phyloP scores from a whole-genome alignment of 495 filamentous ascomycete genomes.

The Daldinia loculata region DNA sequence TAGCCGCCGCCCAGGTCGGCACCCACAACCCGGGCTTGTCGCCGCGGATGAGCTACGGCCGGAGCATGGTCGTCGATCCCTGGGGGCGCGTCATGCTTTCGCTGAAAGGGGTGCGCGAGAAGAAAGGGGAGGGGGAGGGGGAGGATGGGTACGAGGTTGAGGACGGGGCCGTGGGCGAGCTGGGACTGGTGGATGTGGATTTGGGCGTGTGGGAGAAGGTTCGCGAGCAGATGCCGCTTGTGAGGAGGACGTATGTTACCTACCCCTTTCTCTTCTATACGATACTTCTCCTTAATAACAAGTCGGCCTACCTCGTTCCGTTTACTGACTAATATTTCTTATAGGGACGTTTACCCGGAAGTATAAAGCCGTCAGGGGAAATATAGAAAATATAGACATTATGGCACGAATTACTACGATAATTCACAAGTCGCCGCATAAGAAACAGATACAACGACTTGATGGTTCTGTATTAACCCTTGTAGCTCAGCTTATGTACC shows the following conservation, averaged over 20 bases:
- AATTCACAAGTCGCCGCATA: background rate
- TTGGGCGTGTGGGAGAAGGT: constrained; percentile 55
- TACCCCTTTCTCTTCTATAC: background rate
- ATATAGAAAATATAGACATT: background rate
- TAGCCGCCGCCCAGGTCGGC: constrained; percentile 88
- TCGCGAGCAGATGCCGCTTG: constrained; percentile 69
- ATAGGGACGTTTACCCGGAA: constrained; percentile 69
- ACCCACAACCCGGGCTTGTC: constrained; percentile 68
- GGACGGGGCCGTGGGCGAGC: constrained; percentile 51
- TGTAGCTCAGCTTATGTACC: constrained; percentile 22
- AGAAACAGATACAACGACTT: constrained; percentile 14
- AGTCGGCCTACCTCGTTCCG: background rate
- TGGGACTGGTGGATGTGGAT: constrained; percentile 60
- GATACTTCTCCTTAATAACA: background rate
- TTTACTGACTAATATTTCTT: background rate
- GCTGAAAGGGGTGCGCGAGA: constrained; percentile 62
- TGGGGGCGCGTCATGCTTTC: constrained; percentile 82
- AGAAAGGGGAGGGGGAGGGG: constrained; percentile 45
- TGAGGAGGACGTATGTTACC: constrained; percentile 55
- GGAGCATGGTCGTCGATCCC: constrained; percentile 86
- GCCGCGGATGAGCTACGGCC: constrained; percentile 83
- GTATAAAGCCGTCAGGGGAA: constrained; percentile 46
- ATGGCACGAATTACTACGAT: background rate
- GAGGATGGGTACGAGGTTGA: constrained; percentile 48
- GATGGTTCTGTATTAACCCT: constrained; percentile 28